phyloP scores from a whole-genome alignment of 352 stramenopile species.

The Thalassiosira oceanica region DNA sequence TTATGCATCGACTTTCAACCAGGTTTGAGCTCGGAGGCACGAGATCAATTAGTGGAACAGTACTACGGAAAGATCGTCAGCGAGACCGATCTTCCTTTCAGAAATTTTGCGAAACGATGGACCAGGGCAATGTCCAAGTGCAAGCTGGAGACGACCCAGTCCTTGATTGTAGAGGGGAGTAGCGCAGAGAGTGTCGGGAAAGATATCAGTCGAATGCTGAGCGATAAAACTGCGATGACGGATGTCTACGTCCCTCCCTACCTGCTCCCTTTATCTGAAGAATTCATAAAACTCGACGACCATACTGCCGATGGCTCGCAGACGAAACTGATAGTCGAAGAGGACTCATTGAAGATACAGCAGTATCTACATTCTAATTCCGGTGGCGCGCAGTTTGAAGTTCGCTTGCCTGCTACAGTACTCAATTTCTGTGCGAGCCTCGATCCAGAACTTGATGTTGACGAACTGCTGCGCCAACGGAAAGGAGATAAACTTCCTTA shows the following conservation, averaged over 20 bases:
- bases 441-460: slow-evolving; percentile 2
- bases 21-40: too few species aligned
- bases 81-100: too few species aligned
- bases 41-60: too few species aligned
- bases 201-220: background rate
- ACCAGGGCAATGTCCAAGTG: too few species aligned
- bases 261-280: slow-evolving; percentile 23
- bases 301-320: slow-evolving; percentile 27
- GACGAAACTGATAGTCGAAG: slow-evolving; percentile 12
- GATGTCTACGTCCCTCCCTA: slow-evolving; percentile 36
- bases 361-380: background rate
- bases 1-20: too few species aligned
- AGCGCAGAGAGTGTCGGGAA: slow-evolving; percentile 2
- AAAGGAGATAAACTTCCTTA: slow-evolving; percentile 7
- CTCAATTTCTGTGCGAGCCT: slow-evolving; percentile 9
- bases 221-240: background rate
- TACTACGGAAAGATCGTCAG: too few species aligned
- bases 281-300: slow-evolving; percentile 38
- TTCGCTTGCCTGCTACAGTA: slow-evolving; percentile 6
- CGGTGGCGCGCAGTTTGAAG: background rate
- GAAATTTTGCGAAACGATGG: too few species aligned
- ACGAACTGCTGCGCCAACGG: background rate
- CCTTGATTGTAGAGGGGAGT: too few species aligned
- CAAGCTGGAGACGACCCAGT: too few species aligned
- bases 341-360: slow-evolving; percentile 16